Conservation (phyloP, 805 yeast species). For the Kuraishia cidri region DNA sequence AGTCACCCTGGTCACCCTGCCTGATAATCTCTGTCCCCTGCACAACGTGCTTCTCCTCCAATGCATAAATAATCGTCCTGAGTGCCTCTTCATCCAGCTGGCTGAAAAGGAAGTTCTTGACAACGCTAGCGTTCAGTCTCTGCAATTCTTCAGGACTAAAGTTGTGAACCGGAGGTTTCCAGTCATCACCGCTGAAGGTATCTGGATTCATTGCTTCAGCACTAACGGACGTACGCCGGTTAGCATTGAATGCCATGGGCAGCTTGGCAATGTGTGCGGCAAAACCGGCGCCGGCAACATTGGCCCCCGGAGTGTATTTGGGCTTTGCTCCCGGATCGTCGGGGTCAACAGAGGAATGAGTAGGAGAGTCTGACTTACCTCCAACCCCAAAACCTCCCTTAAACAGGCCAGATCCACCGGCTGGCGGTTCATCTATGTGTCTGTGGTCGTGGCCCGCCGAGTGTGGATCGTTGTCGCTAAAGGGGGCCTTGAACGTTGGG, state of each 20-base stretch:
- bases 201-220: slow-evolving; percentile 84
- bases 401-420: slow-evolving; percentile 4
- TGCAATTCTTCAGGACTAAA: slow-evolving; percentile 54
- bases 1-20: slow-evolving; percentile 96
- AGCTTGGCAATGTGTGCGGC: slow-evolving; percentile 23
- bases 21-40: slow-evolving; percentile 61
- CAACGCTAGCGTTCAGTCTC: slow-evolving; percentile 63
- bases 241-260: slow-evolving; percentile 61
- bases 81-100: slow-evolving; percentile 74
- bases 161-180: slow-evolving; percentile 67
- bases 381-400: slow-evolving; percentile 16
- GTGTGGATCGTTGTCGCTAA: slow-evolving; percentile 58
- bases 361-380: slow-evolving; percentile 11
- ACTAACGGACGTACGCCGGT: slow-evolving; percentile 82
- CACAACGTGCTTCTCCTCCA: slow-evolving; percentile 59
- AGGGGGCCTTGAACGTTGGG: slow-evolving; percentile 46
- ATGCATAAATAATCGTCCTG: slow-evolving; percentile 73
- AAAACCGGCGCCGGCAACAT: slow-evolving; percentile 14
- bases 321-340: slow-evolving; percentile 7
- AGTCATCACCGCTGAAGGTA: slow-evolving; percentile 52
- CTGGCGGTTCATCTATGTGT: neutral
- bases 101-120: slow-evolving; percentile 76
- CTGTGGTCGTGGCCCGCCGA: slow-evolving; percentile 24
- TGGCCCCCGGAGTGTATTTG: slow-evolving; percentile 12
- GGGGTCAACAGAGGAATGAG: slow-evolving; percentile 9